Base-by-base conservation (phyloP, 2,329 filamentous ascomycete species). In the Epichloe aotearoae region DNA sequence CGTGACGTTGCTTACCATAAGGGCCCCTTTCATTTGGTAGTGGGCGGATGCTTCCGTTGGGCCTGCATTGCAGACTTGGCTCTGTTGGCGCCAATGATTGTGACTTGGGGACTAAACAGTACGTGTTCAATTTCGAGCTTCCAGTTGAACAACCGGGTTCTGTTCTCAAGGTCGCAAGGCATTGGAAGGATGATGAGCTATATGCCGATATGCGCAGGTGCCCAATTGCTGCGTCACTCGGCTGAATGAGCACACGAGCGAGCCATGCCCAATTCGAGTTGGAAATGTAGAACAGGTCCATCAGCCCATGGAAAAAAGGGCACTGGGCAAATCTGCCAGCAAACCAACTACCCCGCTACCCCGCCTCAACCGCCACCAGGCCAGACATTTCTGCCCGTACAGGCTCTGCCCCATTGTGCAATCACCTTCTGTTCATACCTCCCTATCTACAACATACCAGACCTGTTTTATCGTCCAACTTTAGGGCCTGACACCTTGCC, bases 301-400 rank as follows among this genome's bases (percentile, higher is more conserved):
- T 33, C 34, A 50, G 23, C 15, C 15, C 14, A 20, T 19, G 19
- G 19, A 19, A 19, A 19, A 19, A 19, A 19, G 3, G 19, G 19
- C 8, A 12, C 12, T n/a, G 26, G 26, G 23, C 30, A 47, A 37
- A 30, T 34, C 2, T 41, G 26, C 23, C 30, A 23, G 40, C 19
- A 8, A 38, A 48, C 26, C 10, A 60, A 52, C 56, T 63, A 66
- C 65, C 65, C 65, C 65, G 63, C 65, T 67, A 66, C 65, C 65
- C 65, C 65, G 63, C 64, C 64, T 61, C 58, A 23, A 37, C 26
- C 37, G 37, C 46, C 46, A 42, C 41, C 4, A 23, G 8, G 15
- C 20, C 7, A 23, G 40, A 40, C 46, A 44, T 39, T 51, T 51
- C 45, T 48, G 39, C 46, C 15, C 20, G 46, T n/a, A 10, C n/a